A percentile compares a stretch with the other conserved stretches of the same genome.
These are phyloP conservation scores for Plectosphaerella cucumerina DNA, from an alignment of 2,329 filamentous ascomycete species.

Conservation along the genomic window DNA sequence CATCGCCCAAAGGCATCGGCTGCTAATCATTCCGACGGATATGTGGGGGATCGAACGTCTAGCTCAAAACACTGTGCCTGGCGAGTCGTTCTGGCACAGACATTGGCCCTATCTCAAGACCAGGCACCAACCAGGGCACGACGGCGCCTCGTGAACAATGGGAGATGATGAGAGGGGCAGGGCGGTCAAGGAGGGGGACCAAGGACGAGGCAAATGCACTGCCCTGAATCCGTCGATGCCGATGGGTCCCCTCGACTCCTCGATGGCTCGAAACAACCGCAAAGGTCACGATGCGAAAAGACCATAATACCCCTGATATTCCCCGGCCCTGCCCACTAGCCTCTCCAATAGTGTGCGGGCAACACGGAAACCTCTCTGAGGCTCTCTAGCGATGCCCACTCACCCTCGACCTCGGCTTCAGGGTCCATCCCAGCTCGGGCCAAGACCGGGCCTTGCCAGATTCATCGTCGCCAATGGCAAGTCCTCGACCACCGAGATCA, in stretches of 20 bases:
- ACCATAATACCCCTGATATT: background rate
- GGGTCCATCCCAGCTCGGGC: background rate
- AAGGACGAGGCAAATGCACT: background rate
- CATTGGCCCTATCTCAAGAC: no score
- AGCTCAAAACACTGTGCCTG: background rate
- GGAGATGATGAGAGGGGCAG: background rate
- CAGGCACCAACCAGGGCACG: no score
- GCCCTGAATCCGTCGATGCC: background rate
- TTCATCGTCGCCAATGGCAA: background rate
- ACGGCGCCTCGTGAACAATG: no score
- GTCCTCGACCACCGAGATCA: background rate
- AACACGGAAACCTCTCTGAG: background rate
- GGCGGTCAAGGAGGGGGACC: background rate
- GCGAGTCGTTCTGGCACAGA: no score
- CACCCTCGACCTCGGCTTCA: background rate
- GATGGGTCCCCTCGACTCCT: background rate
- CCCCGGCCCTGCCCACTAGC: background rate
- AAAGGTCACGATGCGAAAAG: background rate
- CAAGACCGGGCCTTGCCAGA: background rate
- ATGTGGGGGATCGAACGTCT: background rate
- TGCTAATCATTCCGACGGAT: background rate
- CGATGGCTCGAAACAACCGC: background rate
- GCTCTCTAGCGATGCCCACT: background rate
- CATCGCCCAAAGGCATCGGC: background rate
- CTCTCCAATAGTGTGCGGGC: background rate